A percentile compares a stretch with the other conserved stretches of the same genome.
Conservation (phyloP, 2,329 filamentous ascomycete genomes). For the Dryadomyces quercivorus region DNA sequence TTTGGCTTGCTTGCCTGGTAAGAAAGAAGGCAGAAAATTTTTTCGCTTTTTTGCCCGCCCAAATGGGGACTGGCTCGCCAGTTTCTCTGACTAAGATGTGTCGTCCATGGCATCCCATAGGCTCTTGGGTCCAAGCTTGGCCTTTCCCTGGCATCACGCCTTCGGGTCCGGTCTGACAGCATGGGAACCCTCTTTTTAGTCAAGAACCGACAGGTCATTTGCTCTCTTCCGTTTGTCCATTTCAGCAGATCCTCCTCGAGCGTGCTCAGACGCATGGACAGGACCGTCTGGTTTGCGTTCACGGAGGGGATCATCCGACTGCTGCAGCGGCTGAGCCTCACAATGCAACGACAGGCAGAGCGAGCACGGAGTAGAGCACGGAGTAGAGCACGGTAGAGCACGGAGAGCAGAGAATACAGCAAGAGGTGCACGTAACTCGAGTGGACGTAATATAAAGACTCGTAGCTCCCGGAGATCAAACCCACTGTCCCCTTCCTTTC, state of each 20-base stretch:
- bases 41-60: background rate
- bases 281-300: no score
- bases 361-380: background rate
- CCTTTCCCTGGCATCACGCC: background rate
- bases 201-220: no score
- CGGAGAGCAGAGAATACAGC: background rate
- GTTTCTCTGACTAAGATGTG: slow-evolving; percentile 2
- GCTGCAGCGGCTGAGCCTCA: no score
- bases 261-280: no score
- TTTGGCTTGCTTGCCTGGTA: background rate
- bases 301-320: no score
- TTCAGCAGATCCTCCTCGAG: no score
- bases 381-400: background rate
- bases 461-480: background rate
- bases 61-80: background rate
- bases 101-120: background rate
- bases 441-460: background rate
- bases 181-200: no score
- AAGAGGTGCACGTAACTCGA: background rate
- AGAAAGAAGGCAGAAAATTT: background rate
- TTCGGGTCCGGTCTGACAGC: background rate
- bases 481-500: background rate
- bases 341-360: background rate
- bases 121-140: background rate
- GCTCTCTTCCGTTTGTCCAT: no score